These are phyloP conservation scores for Colletotrichum australisinense DNA, from an alignment of 2,329 filamentous ascomycete species.

Conservation along the genomic window DNA sequence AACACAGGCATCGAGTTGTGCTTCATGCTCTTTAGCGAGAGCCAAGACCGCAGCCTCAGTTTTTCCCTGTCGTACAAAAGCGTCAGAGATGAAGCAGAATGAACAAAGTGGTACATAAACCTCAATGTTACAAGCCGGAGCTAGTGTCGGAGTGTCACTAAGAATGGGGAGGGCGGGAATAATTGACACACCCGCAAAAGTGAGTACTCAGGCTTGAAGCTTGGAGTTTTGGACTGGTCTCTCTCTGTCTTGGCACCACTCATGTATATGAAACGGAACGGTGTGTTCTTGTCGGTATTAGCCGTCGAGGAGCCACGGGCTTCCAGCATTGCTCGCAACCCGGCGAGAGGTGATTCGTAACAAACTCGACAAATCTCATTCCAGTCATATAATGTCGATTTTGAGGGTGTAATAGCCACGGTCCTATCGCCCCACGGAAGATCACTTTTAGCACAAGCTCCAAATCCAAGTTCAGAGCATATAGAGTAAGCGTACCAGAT, in stretches of 20 bases:
- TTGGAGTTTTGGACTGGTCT: constrained; percentile 56
- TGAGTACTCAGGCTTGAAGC: constrained; percentile 51
- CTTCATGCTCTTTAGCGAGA: constrained; percentile 51
- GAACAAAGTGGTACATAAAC: not conserved
- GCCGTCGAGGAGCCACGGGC: not conserved
- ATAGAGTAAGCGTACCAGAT: constrained; percentile 48
- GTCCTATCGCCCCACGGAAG: constrained; percentile 37
- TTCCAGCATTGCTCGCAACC: constrained; percentile 37
- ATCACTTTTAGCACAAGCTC: too few species aligned
- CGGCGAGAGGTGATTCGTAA: constrained; percentile 48
- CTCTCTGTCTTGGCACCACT: constrained; percentile 57
- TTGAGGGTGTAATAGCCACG: constrained; percentile 42
- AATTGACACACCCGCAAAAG: constrained; percentile 57
- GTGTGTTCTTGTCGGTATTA: constrained; percentile 31
- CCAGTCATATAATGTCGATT: constrained; percentile 41
- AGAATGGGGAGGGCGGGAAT: not conserved
- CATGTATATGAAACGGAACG: constrained; percentile 58
- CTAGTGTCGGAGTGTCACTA: too few species aligned
- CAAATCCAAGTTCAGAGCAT: too few species aligned
- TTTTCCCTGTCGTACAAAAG: not conserved
- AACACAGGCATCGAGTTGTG: constrained; percentile 50
- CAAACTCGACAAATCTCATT: constrained; percentile 54
- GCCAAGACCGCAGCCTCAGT: constrained; percentile 40
- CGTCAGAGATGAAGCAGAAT: not conserved
- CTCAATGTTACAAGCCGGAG: too few species aligned